Evolutionary conservation across 2,329 filamentous ascomycete genomes (phyloP), one percentile per base, ranked within the genome.

Genomic region (Pseudopithomyces maydicus): DNA sequence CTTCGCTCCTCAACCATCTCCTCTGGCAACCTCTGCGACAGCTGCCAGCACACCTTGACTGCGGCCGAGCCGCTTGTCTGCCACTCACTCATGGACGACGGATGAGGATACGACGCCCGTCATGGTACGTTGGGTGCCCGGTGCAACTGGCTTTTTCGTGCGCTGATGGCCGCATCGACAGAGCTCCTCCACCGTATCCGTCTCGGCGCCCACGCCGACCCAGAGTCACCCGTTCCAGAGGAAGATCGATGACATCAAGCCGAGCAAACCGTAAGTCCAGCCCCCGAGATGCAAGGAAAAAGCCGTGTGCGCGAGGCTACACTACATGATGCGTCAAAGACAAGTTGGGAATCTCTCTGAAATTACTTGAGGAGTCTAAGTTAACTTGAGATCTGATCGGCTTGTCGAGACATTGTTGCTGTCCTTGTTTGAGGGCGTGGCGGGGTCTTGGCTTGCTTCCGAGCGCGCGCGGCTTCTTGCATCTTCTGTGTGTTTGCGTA

Each of bases 291-390:
- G 42, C n/a, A n/a, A n/a, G n/a, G n/a, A 23, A 19, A 29, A 20
- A 39, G 15, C 39, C 52, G 20, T 36, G 33, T 42, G n/a, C 44
- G 48, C 56, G 39, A 56, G 56, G 59, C 63, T 58, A 87, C 83
- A 96, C 63, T 58, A 87, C 83, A 96, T 96, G 93, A 96, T 91
- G 85, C 74, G 82, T 84, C 80, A 80, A 81, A 88, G 88, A 67
- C 89, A 96, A 97, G 85, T 87, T 99, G 95, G 95, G 95, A 99
- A 99, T 99, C 95, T 99, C 96, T 99, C 95, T 90, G 91, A 98
- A 91, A 85, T 86, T 79, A 82, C 79, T 85, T 99, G 95, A 91
- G 89, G 95, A 99, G 88, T 92, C 88, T 83, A 77, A 80, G 83
- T 88, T 91, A 88, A 90, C 87, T 89, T 90, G 87, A 80, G 84